Conservation (phyloP, 2,329 filamentous ascomycete genomes). For the Pseudocercospora eumusae region DNA sequence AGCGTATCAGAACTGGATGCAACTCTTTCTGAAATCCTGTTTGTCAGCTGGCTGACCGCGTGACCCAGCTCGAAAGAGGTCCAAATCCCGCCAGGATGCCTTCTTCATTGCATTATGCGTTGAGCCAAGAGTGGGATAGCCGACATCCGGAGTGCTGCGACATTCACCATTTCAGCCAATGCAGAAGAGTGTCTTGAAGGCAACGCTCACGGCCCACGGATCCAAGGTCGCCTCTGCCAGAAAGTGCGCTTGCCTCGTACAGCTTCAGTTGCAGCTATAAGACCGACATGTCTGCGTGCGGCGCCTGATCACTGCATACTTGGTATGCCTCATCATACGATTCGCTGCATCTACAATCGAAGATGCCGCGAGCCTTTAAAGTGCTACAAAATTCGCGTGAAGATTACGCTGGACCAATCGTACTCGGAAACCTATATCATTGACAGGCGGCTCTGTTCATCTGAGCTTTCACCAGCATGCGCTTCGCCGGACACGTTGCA, state of each 20-base stretch:
- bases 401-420: not conserved
- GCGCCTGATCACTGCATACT: not conserved
- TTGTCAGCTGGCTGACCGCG: slow-evolving; percentile 9
- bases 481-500: not conserved
- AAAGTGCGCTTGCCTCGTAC: slow-evolving; percentile 9
- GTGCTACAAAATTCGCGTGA: slow-evolving; percentile 1
- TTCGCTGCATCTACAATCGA: not conserved
- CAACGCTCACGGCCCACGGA: not conserved
- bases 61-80: slow-evolving; percentile 1
- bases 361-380: not conserved
- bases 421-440: not conserved
- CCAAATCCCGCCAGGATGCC: slow-evolving; percentile 8
- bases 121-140: not conserved
- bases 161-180: not conserved
- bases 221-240: slow-evolving; percentile 6
- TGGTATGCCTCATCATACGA: not conserved
- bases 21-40: not conserved
- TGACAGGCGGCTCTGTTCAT: not conserved
- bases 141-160: slow-evolving; percentile 8
- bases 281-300: not conserved
- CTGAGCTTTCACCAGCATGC: not conserved
- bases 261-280: not conserved
- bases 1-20: not conserved
- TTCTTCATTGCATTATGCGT: slow-evolving; percentile 8
- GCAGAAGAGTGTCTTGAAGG: not conserved